phyloP scores from a whole-genome alignment of 768 basidiomycete species.

The Lentinula boryana region DNA sequence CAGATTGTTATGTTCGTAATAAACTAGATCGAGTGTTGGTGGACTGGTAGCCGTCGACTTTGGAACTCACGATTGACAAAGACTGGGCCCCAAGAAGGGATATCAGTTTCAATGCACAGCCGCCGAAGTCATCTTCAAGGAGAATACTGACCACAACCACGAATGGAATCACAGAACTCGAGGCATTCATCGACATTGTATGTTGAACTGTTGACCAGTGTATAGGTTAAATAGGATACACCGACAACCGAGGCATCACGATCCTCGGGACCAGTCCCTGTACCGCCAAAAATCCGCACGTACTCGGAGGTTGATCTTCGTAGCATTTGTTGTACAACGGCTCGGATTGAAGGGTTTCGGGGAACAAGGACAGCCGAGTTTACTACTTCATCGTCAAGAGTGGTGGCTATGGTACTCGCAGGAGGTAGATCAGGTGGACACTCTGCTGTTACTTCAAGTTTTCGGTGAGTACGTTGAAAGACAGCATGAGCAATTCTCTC shows the following conservation, averaged over 20 bases:
- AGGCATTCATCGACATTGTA: conserved; percentile 40
- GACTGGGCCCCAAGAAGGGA: conserved; percentile 19
- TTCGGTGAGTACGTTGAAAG: conserved; percentile 27
- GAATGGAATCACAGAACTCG: conserved; percentile 28
- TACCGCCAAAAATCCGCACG: conserved; percentile 31
- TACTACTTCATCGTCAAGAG: conserved; percentile 34
- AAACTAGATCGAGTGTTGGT: conserved; percentile 17
- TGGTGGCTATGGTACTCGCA: conserved; percentile 32
- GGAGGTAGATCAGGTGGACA: conserved; percentile 28
- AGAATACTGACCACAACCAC: conserved; percentile 31
- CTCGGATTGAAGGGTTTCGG: conserved; percentile 5
- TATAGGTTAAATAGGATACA: conserved; percentile 42
- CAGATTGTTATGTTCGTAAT: conserved; percentile 41
- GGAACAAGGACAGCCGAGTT: conserved; percentile 9
- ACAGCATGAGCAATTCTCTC: conserved; percentile 28
- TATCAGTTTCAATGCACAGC: neutral
- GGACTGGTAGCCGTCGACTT: neutral
- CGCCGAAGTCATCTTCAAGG: too few species aligned
- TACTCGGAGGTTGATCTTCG: conserved; percentile 18
- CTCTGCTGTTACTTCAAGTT: conserved; percentile 22
- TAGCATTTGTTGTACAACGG: conserved; percentile 2
- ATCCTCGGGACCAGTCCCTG: conserved; percentile 26
- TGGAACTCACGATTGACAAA: conserved; percentile 29
- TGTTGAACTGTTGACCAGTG: conserved; percentile 36
- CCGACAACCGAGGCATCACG: conserved; percentile 37